Conservation (phyloP, 768 basidiomycete genomes). For the Leccinum rimulosum region DNA sequence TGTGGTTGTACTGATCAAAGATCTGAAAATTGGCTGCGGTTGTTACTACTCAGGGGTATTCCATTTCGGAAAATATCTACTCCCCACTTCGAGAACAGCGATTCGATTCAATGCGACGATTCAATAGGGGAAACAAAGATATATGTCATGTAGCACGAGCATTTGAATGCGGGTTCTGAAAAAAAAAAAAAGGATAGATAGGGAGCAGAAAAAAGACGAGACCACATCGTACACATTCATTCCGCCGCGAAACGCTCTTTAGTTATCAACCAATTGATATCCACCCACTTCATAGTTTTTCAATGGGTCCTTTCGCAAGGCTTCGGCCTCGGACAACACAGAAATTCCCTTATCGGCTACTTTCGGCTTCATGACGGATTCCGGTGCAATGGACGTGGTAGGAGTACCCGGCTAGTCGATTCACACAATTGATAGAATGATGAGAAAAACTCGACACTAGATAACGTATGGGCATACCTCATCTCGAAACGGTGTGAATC, state of each 20-base stretch:
- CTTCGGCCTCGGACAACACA: slow-evolving; percentile 68
- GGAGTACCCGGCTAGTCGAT: slow-evolving; percentile 21
- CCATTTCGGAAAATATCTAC: slow-evolving; percentile 2
- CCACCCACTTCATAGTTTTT: slow-evolving; percentile 61
- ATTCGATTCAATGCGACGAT: not conserved
- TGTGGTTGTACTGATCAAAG: slow-evolving; percentile 3
- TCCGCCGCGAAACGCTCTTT: slow-evolving; percentile 10
- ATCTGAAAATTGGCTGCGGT: slow-evolving; percentile 10
- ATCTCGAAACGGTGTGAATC: slow-evolving; percentile 72
- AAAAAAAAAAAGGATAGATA: slow-evolving; percentile 11
- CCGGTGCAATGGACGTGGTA: slow-evolving; percentile 36
- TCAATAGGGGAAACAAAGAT: slow-evolving; percentile 4
- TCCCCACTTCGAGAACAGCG: not conserved
- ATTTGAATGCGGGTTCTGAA: not conserved
- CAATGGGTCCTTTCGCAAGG: slow-evolving; percentile 72
- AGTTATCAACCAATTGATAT: slow-evolving; percentile 20
- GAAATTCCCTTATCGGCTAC: slow-evolving; percentile 40
- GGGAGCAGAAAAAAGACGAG: slow-evolving; percentile 10
- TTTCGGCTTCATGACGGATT: slow-evolving; percentile 70
- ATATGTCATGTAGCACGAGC: not conserved
- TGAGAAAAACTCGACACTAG: slow-evolving; percentile 11
- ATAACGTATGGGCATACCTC: slow-evolving; percentile 45
- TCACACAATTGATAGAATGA: not conserved
- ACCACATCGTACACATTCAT: not conserved
- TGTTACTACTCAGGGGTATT: slow-evolving; percentile 18